A percentile compares a stretch with the other conserved stretches of the same genome.
Evolutionary conservation across 202 grass and related monocot genomes (phyloP).

Genomic region (Musa balbisiana): DNA sequence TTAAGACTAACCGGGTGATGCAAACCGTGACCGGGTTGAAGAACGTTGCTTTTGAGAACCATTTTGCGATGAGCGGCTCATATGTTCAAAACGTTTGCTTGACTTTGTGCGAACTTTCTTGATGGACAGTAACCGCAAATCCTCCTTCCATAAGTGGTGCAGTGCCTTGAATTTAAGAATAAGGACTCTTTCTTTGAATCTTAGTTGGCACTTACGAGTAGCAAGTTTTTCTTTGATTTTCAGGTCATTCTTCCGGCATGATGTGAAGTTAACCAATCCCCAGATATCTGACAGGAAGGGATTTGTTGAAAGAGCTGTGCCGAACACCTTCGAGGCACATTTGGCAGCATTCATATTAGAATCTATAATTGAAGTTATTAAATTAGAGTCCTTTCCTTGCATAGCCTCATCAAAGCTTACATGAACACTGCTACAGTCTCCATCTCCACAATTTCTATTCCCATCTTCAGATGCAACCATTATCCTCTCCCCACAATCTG

Average conservation of each 20-base stretch:
- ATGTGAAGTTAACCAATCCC: slow-evolving; percentile 28
- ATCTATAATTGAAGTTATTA: slow-evolving; percentile 40
- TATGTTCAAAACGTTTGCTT: slow-evolving; percentile 44
- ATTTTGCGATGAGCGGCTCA: slow-evolving; percentile 32
- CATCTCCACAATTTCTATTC: slow-evolving; percentile 20
- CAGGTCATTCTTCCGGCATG: slow-evolving; percentile 30
- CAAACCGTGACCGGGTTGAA: slow-evolving; percentile 40
- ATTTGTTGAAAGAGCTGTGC: slow-evolving; percentile 33
- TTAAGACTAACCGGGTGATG: slow-evolving; percentile 47
- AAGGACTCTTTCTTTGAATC: slow-evolving; percentile 71
- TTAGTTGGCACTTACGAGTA: slow-evolving; percentile 34
- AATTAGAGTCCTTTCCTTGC: slow-evolving; percentile 29
- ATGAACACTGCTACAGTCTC: neutral
- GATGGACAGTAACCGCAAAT: slow-evolving; percentile 49
- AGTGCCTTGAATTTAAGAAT: slow-evolving; percentile 73
- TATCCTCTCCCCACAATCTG: slow-evolving; percentile 1
- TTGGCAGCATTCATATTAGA: slow-evolving; percentile 37
- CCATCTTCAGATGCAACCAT: slow-evolving; percentile 14
- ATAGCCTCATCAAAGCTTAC: slow-evolving; percentile 2
- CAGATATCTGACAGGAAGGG: slow-evolving; percentile 30
- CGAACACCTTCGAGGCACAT: slow-evolving; percentile 29
- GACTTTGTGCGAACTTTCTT: slow-evolving; percentile 63
- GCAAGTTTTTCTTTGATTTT: slow-evolving; percentile 53
- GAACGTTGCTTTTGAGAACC: slow-evolving; percentile 58
- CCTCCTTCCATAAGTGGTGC: slow-evolving; percentile 77